A percentile compares a stretch with the other conserved stretches of the same genome.
Evolutionary conservation across 2,329 filamentous ascomycete genomes (phyloP).

Genomic region (Diaporthe nobilis): DNA sequence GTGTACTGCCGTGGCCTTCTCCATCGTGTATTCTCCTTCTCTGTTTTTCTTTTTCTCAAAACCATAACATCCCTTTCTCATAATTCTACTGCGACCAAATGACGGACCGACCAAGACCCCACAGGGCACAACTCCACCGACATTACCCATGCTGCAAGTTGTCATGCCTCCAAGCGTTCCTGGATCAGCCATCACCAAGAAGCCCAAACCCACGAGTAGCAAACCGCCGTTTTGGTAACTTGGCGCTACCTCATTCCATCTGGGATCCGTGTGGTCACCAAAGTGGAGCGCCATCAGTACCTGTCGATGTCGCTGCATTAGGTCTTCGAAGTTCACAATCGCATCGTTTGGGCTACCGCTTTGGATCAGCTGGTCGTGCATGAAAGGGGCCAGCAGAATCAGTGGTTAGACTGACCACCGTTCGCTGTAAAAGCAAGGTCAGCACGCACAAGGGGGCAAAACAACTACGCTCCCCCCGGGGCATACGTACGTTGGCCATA

Average conservation of each 20-base stretch:
- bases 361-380: slow-evolving; percentile 29
- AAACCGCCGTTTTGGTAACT: background rate
- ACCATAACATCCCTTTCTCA: background rate
- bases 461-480: slow-evolving; percentile 15
- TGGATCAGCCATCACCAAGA: background rate
- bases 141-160: background rate
- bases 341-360: slow-evolving; percentile 20
- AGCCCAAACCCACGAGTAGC: background rate
- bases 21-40: slow-evolving; percentile 8
- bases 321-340: slow-evolving; percentile 18
- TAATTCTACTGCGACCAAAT: slow-evolving; percentile 24
- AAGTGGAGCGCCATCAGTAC: background rate
- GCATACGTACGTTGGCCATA: slow-evolving; percentile 69
- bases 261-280: background rate
- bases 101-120: slow-evolving; percentile 7
- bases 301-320: slow-evolving; percentile 15
- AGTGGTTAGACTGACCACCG: slow-evolving; percentile 46
- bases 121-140: slow-evolving; percentile 4
- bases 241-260: background rate
- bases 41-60: slow-evolving; percentile 11
- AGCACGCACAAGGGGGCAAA: slow-evolving; percentile 43
- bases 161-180: slow-evolving; percentile 5
- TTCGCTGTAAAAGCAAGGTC: slow-evolving; percentile 49
- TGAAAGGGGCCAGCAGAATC: slow-evolving; percentile 13
- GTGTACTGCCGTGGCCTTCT: slow-evolving; percentile 36